phyloP scores from a whole-genome alignment of 257 asterid species.

The Salvia rosmarinus region DNA sequence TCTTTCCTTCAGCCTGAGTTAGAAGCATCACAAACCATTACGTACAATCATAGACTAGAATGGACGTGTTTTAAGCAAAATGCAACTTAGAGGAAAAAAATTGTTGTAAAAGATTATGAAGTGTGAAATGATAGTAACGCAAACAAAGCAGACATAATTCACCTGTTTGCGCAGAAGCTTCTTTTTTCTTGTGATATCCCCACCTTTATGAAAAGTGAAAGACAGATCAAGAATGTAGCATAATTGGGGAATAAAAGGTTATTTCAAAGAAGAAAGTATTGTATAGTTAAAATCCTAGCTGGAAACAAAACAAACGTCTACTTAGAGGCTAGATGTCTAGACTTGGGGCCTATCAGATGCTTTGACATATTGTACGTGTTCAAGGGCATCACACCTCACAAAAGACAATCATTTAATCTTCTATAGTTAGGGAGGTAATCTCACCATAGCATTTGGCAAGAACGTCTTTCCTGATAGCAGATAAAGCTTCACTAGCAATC shows the following conservation, averaged over 20 bases:
- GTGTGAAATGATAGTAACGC: conserved; percentile 14
- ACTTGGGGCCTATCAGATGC: conserved; percentile 11
- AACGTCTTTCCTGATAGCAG: conserved; percentile 98
- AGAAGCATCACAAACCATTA: conserved; percentile 19
- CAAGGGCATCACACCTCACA: conserved; percentile 2
- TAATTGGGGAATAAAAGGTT: not conserved
- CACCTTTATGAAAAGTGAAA: conserved; percentile 57
- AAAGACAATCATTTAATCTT: conserved; percentile 14
- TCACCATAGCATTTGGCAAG: conserved; percentile 98
- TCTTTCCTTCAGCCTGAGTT: conserved; percentile 95
- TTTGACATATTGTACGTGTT: not conserved
- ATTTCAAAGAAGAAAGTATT: conserved; percentile 2
- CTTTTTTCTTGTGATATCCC: conserved; percentile 94
- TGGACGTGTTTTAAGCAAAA: not conserved
- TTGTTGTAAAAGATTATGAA: not conserved
- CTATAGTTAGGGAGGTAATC: conserved; percentile 32
- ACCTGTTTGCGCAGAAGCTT: conserved; percentile 94
- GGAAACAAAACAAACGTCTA: conserved; percentile 10
- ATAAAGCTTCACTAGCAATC: conserved; percentile 93
- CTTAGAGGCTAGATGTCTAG: conserved; percentile 23
- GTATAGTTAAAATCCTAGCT: not conserved
- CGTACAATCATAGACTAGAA: not conserved
- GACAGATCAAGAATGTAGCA: conserved; percentile 2
- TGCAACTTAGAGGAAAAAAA: not conserved
- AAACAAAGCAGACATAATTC: conserved; percentile 14